Evolutionary conservation across 768 basidiomycete genomes (phyloP), one percentile per base, ranked within the genome.

Genomic region (Multifurca ochricompacta): DNA sequence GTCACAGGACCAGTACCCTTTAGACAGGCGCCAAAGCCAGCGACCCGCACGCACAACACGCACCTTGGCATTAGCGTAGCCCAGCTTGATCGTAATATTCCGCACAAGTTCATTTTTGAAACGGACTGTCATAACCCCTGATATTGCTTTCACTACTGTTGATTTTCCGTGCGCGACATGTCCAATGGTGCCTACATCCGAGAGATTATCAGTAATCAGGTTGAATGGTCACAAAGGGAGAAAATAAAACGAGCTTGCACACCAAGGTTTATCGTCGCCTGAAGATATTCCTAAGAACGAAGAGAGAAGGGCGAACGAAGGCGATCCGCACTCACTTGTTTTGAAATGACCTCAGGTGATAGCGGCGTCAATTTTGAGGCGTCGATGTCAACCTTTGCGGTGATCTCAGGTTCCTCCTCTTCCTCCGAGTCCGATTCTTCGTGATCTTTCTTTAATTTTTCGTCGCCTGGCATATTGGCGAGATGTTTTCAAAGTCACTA

Each of bases 81-180:
- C 96, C 43, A 99, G 80, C 75, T 99, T 97, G 74, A 99, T 99
- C 19, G 95, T 99, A 64, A 98, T 99, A 72, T 99, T 99, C 59
- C 95, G 78, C 56, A 98, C 96, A 53, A 98, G 82, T 71, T 99
- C 96, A 71, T 97, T 98, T 78, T 99, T 99, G 73, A 99, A 98
- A 63, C 95, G 81, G 43, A 98, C 96, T 16, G 96, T 98, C 82
- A 89, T 87, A 16, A 97, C 95, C 6, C 96, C 94, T 9, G 95
- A 97, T 67, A 99, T 98, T 28, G 96, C 96, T 74, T 97, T 94
- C 54, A 98, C 95, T 52, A 97, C 93, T 6, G 90, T 94, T 51
- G 89, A 92, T 74, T 93, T 93, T 64, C 90, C 91, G 76, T 93
- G 92, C 18, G 95, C 95, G 78, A 99, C 95, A 80, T 98, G 95